phyloP scores from a whole-genome alignment of 306 rosid genomes.

The Cotoneaster glaucophyllus region DNA sequence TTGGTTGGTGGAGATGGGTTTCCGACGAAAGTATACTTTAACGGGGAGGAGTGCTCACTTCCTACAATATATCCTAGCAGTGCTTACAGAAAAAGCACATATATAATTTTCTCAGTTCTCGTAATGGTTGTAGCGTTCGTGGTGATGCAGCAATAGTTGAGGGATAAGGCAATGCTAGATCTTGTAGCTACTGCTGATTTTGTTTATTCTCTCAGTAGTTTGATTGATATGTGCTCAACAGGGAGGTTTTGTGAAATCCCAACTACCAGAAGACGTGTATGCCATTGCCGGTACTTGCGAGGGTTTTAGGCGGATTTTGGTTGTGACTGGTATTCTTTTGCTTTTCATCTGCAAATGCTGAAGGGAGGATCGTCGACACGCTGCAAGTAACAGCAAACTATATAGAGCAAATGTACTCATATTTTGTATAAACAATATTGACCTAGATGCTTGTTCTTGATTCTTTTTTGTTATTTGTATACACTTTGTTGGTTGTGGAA shows the following conservation, averaged over 20 bases:
- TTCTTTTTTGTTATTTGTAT: too few relatives aligned
- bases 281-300: background rate
- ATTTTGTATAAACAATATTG: constrained; percentile 6
- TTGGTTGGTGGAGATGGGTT: constrained; percentile 72
- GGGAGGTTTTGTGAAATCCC: background rate
- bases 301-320: background rate
- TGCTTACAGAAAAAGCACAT: constrained; percentile 29
- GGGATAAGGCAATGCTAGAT: constrained; percentile 8
- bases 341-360: background rate
- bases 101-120: constrained; percentile 21
- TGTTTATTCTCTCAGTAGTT: constrained; percentile 24
- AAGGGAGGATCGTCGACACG: background rate
- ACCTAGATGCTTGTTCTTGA: too few relatives aligned
- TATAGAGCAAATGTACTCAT: background rate
- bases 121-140: constrained; percentile 25
- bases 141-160: constrained; percentile 32
- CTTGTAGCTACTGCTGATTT: constrained; percentile 26
- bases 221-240: background rate
- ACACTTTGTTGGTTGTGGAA: too few relatives aligned
- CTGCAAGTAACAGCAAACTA: background rate
- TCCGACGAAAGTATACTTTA: constrained; percentile 82
- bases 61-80: constrained; percentile 57
- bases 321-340: background rate
- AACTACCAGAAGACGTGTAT: background rate
- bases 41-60: constrained; percentile 90